Percentiles rank a stretch among this genome's conserved stretches.
Conservation (phyloP, 1,284 basidiomycete genomes). For the Anthracocystis setariae region DNA sequence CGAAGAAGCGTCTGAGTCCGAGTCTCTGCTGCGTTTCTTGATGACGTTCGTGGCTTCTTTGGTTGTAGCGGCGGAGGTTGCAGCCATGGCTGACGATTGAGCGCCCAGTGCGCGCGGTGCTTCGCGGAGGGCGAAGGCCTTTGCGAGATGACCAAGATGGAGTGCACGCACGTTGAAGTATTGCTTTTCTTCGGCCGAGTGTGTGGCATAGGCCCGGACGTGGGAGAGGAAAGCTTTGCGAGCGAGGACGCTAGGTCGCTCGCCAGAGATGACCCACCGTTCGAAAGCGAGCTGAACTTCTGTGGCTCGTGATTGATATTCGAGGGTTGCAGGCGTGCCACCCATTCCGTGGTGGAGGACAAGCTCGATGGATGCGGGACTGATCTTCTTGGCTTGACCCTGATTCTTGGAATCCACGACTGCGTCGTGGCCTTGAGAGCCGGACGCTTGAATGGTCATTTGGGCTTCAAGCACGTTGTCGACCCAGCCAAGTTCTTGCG, state of each 20-base stretch:
- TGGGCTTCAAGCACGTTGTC: slow-evolving; percentile 75
- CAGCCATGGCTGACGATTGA: slow-evolving; percentile 21
- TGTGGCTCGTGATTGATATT: slow-evolving; percentile 90
- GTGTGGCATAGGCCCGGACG: slow-evolving; percentile 95
- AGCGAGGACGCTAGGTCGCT: slow-evolving; percentile 81
- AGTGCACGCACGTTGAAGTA: slow-evolving; percentile 94
- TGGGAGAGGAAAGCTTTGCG: slow-evolving; percentile 89
- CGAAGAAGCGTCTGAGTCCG: background rate
- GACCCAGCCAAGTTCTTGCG: slow-evolving; percentile 87
- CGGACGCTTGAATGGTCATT: slow-evolving; percentile 28
- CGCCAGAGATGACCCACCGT: slow-evolving; percentile 83
- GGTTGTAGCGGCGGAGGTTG: slow-evolving; percentile 10
- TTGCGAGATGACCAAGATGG: slow-evolving; percentile 95
- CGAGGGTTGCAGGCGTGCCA: slow-evolving; percentile 70
- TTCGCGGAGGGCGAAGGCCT: slow-evolving; percentile 93
- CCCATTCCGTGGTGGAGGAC: slow-evolving; percentile 78
- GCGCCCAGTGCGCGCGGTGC: slow-evolving; percentile 78
- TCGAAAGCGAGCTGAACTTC: slow-evolving; percentile 96
- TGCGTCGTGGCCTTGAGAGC: background rate
- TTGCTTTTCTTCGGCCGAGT: slow-evolving; percentile 91
- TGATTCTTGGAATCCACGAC: slow-evolving; percentile 16
- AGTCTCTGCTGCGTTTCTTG: background rate
- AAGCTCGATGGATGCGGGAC: slow-evolving; percentile 34
- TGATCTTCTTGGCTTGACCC: slow-evolving; percentile 27
- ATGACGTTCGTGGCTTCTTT: slow-evolving; percentile 14